A percentile compares a stretch with the other conserved stretches of the same genome.
Conservation (phyloP, 1,284 basidiomycete species). For the Ustilago cynodontis region DNA sequence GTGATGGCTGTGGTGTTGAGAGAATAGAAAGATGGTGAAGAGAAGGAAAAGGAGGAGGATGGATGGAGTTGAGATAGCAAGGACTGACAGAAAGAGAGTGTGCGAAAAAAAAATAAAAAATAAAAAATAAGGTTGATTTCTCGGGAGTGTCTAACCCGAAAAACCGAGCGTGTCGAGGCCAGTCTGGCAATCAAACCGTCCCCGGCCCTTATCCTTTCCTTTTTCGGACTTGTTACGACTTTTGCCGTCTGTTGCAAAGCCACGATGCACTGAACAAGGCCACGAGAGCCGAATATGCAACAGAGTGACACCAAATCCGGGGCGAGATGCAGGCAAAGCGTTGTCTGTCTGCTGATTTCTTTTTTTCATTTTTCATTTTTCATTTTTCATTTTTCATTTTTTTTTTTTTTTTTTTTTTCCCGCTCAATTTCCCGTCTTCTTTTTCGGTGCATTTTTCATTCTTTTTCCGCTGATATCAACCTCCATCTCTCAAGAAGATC, state of each 20-base stretch:
- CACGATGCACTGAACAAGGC: neutral
- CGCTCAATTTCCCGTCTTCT: neutral
- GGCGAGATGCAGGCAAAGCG: neutral
- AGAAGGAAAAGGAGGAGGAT: neutral
- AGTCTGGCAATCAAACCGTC: conserved; percentile 17
- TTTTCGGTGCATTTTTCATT: neutral
- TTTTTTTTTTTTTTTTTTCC: no score
- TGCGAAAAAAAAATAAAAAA: no score
- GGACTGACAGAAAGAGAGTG: neutral
- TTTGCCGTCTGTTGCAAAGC: no score
- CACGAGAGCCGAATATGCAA: neutral
- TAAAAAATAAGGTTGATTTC: neutral
- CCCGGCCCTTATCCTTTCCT: no score
- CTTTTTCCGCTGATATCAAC: neutral
- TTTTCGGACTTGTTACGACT: no score
- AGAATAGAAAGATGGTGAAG: neutral
- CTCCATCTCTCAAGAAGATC: no score
- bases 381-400: conserved; percentile 1
- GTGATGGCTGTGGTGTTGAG: no score
- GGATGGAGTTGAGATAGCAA: neutral
- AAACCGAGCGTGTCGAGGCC: neutral
- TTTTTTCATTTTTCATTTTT: no score
- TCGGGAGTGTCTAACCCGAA: conserved; percentile 12
- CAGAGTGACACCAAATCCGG: neutral
- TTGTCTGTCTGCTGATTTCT: no score